Base-by-base conservation (phyloP, 345 rosid species). In the Gynandropsis gynandra region DNA sequence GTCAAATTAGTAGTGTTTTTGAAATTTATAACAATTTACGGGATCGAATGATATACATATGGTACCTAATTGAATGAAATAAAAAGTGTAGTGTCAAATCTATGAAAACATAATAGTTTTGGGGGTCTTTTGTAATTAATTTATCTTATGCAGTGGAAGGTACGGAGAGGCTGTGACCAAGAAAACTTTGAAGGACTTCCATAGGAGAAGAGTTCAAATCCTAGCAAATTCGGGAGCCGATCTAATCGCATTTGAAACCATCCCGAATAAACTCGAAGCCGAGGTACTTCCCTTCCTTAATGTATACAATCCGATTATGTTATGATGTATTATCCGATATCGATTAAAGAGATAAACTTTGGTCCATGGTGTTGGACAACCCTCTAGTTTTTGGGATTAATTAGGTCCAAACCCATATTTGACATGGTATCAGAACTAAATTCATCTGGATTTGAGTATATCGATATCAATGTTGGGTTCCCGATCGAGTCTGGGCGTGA, bases 251-350 rank as follows among this genome's bases (percentile, higher is more conserved):
- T 85, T 89, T 42, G 97, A 89, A 69, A 85, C 97, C 4, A 85
- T 77, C 59, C 93, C 97, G 35, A 89, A 85, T 60, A 89, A 85
- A 72, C 61, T 85, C 34, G 97, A 89, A 76, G 95, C 95, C 0
- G 63, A 85, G 95, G 92, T 85, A 72, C 8, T 19, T 39, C 10
- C 10, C 9, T 0, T 14, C 47, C n/a, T 42, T 5, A 24, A 24
- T 24, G 29, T 2, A 24, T 24, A 24, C 29, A 24, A 24, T 5
- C 29, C 4, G n/a, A n/a, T n/a, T n/a, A n/a, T n/a, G n/a, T n/a
- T n/a, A n/a, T n/a, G n/a, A n/a, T n/a, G n/a, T n/a, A n/a, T n/a
- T n/a, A n/a, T n/a, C n/a, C n/a, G n/a, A n/a, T n/a, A n/a, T n/a
- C n/a, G n/a, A n/a, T n/a, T n/a, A n/a, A n/a, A n/a, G n/a, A n/a